Percentiles rank a stretch among this genome's conserved stretches.
These are phyloP conservation scores for Akanthomyces muscarius DNA, from an alignment of 2,329 filamentous ascomycete genomes.

Conservation along the genomic window DNA sequence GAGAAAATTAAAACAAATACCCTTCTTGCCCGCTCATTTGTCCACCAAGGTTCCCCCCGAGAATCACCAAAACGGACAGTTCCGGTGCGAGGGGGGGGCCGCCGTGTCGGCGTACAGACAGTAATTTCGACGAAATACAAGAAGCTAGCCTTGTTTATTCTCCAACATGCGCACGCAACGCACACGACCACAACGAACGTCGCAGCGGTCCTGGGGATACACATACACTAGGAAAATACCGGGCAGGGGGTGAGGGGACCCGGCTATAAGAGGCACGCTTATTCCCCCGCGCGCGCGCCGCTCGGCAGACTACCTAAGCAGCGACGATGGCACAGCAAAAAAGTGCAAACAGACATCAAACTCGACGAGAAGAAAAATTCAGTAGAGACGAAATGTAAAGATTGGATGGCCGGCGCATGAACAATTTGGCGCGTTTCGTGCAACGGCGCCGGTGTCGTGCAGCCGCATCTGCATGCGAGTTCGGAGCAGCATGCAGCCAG, in stretches of 20 bases:
- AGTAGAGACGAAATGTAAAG: no score
- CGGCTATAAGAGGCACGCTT: neutral
- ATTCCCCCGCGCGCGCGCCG: neutral
- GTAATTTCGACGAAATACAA: no score
- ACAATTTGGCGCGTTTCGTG: no score
- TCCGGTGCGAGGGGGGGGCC: neutral
- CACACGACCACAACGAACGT: neutral
- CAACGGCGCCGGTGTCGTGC: no score
- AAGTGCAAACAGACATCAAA: no score
- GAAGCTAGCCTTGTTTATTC: no score
- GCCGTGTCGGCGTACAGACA: neutral
- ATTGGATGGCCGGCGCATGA: no score
- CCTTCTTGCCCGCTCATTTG: neutral
- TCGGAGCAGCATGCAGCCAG: no score
- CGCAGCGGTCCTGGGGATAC: neutral
- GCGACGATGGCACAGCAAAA: neutral
- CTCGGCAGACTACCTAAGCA: no score
- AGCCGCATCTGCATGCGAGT: no score
- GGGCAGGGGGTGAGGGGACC: neutral
- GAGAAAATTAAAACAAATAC: neutral
- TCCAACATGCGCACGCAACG: neutral
- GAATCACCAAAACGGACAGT: neutral
- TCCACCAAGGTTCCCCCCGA: slow-evolving; percentile 5
- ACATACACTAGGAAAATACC: slow-evolving; percentile 1
- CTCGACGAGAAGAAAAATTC: no score